These are phyloP conservation scores for Saccharum hybrid DNA, from an alignment of 202 grass and related monocot species.

Conservation along the genomic window DNA sequence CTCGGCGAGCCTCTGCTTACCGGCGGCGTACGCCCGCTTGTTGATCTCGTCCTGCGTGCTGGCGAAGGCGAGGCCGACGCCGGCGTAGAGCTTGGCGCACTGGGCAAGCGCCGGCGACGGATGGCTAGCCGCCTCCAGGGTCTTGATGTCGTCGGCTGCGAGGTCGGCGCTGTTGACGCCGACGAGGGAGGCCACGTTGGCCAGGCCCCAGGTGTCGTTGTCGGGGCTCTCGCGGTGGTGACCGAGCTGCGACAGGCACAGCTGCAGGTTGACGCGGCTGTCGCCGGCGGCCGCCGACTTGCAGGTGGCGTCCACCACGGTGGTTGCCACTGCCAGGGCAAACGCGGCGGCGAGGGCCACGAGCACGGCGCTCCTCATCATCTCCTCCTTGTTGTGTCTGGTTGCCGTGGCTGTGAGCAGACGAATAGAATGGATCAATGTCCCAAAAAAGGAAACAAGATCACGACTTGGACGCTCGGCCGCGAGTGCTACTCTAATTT, in stretches of 20 bases:
- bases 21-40: background rate
- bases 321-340: background rate
- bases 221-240: background rate
- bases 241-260: background rate
- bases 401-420: too few species aligned
- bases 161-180: background rate
- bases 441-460: background rate
- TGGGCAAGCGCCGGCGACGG: background rate
- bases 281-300: background rate
- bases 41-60: background rate
- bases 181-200: background rate
- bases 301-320: background rate
- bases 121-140: too few species aligned
- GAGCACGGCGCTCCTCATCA: background rate
- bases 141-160: background rate
- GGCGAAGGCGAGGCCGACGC: background rate
- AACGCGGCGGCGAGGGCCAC: background rate
- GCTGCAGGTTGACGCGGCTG: background rate
- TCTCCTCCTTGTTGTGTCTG: background rate
- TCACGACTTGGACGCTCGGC: too few species aligned
- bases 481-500: too few species aligned
- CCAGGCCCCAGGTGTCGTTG: background rate
- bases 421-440: too few species aligned
- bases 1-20: conserved; percentile 1
- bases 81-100: background rate